A percentile compares a stretch with the other conserved stretches of the same genome.
phyloP scores from a whole-genome alignment of 2,329 filamentous ascomycete genomes.

The Pseudogymnoascus sp. region DNA sequence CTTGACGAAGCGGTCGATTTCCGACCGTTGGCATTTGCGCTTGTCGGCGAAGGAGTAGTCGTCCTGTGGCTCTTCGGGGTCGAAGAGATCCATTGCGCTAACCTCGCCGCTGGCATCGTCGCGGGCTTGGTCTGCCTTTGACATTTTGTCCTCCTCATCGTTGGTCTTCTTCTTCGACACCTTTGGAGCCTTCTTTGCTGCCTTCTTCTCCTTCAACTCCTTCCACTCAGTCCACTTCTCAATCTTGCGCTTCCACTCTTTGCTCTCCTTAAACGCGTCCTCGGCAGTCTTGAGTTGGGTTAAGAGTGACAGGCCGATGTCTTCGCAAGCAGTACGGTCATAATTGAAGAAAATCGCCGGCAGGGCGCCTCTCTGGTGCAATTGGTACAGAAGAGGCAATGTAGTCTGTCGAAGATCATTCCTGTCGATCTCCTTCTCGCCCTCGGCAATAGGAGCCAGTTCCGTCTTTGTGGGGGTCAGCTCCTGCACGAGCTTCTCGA shows the following conservation, averaged over 20 bases:
- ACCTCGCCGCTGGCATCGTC: slow-evolving; percentile 50
- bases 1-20: slow-evolving; percentile 49
- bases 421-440: slow-evolving; percentile 19
- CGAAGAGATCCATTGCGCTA: slow-evolving; percentile 57
- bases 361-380: slow-evolving; percentile 58
- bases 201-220: slow-evolving; percentile 38
- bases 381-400: slow-evolving; percentile 51
- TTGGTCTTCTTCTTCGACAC: slow-evolving; percentile 37
- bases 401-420: slow-evolving; percentile 39
- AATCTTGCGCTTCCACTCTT: slow-evolving; percentile 56
- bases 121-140: slow-evolving; percentile 50
- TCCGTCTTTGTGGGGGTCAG: slow-evolving; percentile 28
- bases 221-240: slow-evolving; percentile 53
- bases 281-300: slow-evolving; percentile 49
- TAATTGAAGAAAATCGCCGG: slow-evolving; percentile 76
- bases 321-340: slow-evolving; percentile 59
- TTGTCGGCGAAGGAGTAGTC: slow-evolving; percentile 61
- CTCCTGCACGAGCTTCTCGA: slow-evolving; percentile 39
- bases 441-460: slow-evolving; percentile 5
- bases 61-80: slow-evolving; percentile 57
- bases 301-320: slow-evolving; percentile 46
- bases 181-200: slow-evolving; percentile 36
- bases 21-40: slow-evolving; percentile 49
- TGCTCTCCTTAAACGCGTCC: slow-evolving; percentile 48
- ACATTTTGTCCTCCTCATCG: slow-evolving; percentile 39